Evolutionary conservation across 1,139 yeast species (phyloP), one percentile per base, ranked within the genome.

Genomic region (Blastobotrys aristatus): DNA sequence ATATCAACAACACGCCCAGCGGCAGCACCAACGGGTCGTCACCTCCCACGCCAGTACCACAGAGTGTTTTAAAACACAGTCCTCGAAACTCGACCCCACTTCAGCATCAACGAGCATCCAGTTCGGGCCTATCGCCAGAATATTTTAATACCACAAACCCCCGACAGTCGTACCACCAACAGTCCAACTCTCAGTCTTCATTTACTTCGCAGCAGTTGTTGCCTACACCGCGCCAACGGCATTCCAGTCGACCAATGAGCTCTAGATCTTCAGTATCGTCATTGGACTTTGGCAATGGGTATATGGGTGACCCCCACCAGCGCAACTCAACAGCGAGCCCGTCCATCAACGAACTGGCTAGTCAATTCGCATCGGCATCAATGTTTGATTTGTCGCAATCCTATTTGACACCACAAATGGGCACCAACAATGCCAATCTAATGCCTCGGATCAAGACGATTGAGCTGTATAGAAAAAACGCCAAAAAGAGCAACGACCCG

Each of bases 361-460:
- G 56, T n/a, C 61, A 58, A 39, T 50, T 51, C 30, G 62, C 62
- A 13, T 50, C 58, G 17, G 57, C 60, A 4, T 60, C 65, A 21
- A 57, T 60, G 58, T 61, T 57, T 43, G 65, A 61, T 44, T 54
- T 62, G 42, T 55, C 59, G 42, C 69, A 65, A 53, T 55, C 64
- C 10, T 64, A 58, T 46, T 50, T 65, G 26, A 56, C 65, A 7
- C 60, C 63, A 2, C 64, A 60, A 33, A 55, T 66, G 41, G 68
- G 68, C 34, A 53, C 56, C 27, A 62, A 62, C 50, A 57, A 63
- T 22, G 49, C 54, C 16, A 48, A 57, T 27, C 72, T 88, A 54
- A 68, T 88, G 61, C 94, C 97, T 11, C 74, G 95, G 54, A 80
- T 86, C 66, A 82, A 85, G 62, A 88, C 97, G 7, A 80, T 92